Evolutionary conservation across 345 rosid species (phyloP).

Genomic region (Brassica rapa): DNA sequence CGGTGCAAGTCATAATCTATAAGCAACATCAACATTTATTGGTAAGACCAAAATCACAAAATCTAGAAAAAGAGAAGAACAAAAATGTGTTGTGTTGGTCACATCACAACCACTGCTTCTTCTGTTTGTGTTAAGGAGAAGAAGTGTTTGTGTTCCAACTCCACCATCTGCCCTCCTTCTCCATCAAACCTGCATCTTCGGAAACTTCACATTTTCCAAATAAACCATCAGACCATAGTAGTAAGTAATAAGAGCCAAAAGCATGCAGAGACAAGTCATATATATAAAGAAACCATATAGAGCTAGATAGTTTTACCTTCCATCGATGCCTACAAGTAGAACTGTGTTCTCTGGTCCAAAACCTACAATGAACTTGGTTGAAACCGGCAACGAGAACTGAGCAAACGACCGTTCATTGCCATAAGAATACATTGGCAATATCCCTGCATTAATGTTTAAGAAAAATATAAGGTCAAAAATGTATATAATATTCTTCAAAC

Average conservation of each 20-base stretch:
- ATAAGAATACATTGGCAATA: constrained; percentile 73
- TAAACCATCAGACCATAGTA: neutral
- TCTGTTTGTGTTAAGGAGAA: constrained; percentile 23
- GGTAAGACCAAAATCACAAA: neutral
- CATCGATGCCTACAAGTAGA: constrained; percentile 67
- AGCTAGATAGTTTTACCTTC: constrained; percentile 52
- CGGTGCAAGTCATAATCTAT: too few relatives aligned
- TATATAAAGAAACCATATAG: neutral
- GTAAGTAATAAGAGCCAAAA: neutral
- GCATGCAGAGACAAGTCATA: neutral
- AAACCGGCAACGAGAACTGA: constrained; percentile 71
- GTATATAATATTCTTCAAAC: constrained; percentile 2
- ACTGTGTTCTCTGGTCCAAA: constrained; percentile 77
- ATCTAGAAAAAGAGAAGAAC: too few relatives aligned
- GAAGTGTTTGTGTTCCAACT: constrained; percentile 68
- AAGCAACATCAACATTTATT: too few relatives aligned
- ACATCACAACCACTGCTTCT: neutral
- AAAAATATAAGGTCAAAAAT: neutral
- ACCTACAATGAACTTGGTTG: constrained; percentile 65
- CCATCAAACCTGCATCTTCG: constrained; percentile 72
- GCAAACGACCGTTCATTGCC: constrained; percentile 90
- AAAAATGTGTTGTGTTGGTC: neutral
- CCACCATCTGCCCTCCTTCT: constrained; percentile 86
- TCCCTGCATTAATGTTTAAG: constrained; percentile 48
- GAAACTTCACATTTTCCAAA: constrained; percentile 62